These are phyloP conservation scores for Xylaria sp. DNA, from an alignment of 2,329 filamentous ascomycete genomes.

Conservation along the genomic window DNA sequence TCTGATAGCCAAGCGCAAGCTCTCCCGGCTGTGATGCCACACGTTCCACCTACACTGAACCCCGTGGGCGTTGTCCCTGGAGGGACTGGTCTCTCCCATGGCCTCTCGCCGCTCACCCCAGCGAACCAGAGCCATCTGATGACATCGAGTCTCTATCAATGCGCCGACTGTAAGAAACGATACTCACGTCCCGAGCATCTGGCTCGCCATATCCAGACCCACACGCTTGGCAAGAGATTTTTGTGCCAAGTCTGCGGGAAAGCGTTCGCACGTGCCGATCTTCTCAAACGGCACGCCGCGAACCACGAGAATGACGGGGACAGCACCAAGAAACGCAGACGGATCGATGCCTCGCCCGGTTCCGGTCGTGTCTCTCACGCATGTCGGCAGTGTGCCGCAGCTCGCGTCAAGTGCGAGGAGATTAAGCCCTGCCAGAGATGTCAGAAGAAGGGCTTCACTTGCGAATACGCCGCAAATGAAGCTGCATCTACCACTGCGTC, in stretches of 20 bases:
- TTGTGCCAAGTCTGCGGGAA: slow-evolving; percentile 60
- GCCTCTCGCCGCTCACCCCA: slow-evolving; percentile 26
- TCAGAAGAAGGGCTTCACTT: slow-evolving; percentile 58
- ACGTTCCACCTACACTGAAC: slow-evolving; percentile 18
- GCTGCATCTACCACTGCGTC: slow-evolving; percentile 55
- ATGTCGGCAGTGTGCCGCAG: slow-evolving; percentile 62
- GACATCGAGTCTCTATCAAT: slow-evolving; percentile 58
- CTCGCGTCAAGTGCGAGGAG: slow-evolving; percentile 67
- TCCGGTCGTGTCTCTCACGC: slow-evolving; percentile 64
- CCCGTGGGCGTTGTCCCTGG: slow-evolving; percentile 13
- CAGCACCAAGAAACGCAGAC: slow-evolving; percentile 59
- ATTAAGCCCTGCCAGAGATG: slow-evolving; percentile 65
- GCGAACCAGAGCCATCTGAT: slow-evolving; percentile 39
- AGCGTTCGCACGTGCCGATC: slow-evolving; percentile 64
- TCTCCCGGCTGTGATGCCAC: slow-evolving; percentile 14
- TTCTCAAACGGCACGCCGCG: slow-evolving; percentile 63
- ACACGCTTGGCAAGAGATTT: slow-evolving; percentile 45
- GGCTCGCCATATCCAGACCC: slow-evolving; percentile 51
- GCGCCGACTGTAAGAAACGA: slow-evolving; percentile 62
- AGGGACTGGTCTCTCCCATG: slow-evolving; percentile 8
- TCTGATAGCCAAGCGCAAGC: slow-evolving; percentile 21
- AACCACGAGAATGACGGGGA: slow-evolving; percentile 62
- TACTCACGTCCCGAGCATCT: slow-evolving; percentile 67
- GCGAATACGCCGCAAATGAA: slow-evolving; percentile 55
- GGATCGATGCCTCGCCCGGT: slow-evolving; percentile 57